Evolutionary conservation across 2,329 filamentous ascomycete species (phyloP).

Genomic region (Trichoderma koningiopsis): DNA sequence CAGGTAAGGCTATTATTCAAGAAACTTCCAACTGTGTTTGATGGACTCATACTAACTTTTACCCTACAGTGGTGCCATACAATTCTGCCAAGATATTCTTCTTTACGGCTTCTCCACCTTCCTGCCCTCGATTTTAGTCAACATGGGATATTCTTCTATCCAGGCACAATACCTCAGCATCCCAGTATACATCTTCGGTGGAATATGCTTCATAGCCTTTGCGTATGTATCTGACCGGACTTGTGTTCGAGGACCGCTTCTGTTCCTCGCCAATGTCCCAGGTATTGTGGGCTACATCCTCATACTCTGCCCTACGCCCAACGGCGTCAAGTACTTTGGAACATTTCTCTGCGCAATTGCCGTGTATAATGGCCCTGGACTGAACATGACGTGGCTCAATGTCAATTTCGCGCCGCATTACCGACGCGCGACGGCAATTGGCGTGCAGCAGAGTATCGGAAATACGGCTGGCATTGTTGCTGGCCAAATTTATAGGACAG

Average conservation of each 20-base stretch:
- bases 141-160: constrained; percentile 54
- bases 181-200: constrained; percentile 57
- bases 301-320: constrained; percentile 49
- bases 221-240: constrained; percentile 51
- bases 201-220: constrained; percentile 46
- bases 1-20: constrained; percentile 37
- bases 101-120: constrained; percentile 62
- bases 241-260: constrained; percentile 43
- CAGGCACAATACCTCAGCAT: constrained; percentile 57
- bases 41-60: background rate
- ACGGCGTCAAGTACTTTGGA: constrained; percentile 53
- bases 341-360: constrained; percentile 52
- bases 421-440: constrained; percentile 49
- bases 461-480: constrained; percentile 50
- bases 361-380: constrained; percentile 51
- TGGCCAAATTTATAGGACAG: constrained; percentile 41
- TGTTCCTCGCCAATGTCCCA: constrained; percentile 59
- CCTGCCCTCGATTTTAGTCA: constrained; percentile 56
- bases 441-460: constrained; percentile 48
- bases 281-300: constrained; percentile 54
- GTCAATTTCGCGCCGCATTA: constrained; percentile 50
- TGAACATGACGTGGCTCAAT: constrained; percentile 51
- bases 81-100: constrained; percentile 55
- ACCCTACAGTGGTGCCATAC: constrained; percentile 41
- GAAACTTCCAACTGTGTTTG: too few relatives aligned